Evolutionary conservation across 768 basidiomycete species (phyloP).

Genomic region (Tulasnella sp.): DNA sequence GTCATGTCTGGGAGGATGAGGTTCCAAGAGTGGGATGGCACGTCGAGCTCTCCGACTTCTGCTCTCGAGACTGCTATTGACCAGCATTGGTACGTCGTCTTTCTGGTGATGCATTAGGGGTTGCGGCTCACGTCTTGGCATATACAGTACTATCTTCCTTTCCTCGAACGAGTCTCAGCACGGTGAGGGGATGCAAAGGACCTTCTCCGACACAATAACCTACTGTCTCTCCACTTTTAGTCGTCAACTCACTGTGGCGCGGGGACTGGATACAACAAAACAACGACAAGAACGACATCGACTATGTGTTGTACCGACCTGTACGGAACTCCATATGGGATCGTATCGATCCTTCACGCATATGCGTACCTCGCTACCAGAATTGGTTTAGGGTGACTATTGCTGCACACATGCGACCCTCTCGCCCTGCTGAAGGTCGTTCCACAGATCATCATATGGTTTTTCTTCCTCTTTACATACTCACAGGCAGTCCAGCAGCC

Average conservation of each 20-base stretch:
- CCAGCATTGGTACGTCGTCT: slow-evolving; percentile 53
- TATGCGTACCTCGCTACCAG: slow-evolving; percentile 84
- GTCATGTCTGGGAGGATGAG: slow-evolving; percentile 73
- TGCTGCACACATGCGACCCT: neutral
- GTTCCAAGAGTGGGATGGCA: slow-evolving; percentile 61
- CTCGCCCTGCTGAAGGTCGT: neutral
- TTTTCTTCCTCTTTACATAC: slow-evolving; percentile 65
- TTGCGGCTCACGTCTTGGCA: slow-evolving; percentile 1
- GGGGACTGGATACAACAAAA: slow-evolving; percentile 73
- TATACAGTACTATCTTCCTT: slow-evolving; percentile 58
- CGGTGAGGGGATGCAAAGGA: slow-evolving; percentile 32
- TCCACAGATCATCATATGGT: slow-evolving; percentile 42
- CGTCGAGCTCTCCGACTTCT: slow-evolving; percentile 57
- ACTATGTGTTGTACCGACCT: slow-evolving; percentile 61
- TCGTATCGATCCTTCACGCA: slow-evolving; percentile 61
- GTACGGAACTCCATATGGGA: slow-evolving; percentile 46
- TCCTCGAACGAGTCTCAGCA: slow-evolving; percentile 79
- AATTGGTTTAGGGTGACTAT: slow-evolving; percentile 56
- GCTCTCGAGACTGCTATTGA: slow-evolving; percentile 88
- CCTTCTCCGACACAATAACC: neutral
- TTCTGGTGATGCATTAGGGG: slow-evolving; percentile 1
- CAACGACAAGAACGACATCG: slow-evolving; percentile 61
- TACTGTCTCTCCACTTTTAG: slow-evolving; percentile 28
- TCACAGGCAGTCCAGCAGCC: slow-evolving; percentile 79
- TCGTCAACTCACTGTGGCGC: slow-evolving; percentile 69